Conservation (phyloP, 2,329 filamentous ascomycete species). For the Coniochaeta ligniaria region DNA sequence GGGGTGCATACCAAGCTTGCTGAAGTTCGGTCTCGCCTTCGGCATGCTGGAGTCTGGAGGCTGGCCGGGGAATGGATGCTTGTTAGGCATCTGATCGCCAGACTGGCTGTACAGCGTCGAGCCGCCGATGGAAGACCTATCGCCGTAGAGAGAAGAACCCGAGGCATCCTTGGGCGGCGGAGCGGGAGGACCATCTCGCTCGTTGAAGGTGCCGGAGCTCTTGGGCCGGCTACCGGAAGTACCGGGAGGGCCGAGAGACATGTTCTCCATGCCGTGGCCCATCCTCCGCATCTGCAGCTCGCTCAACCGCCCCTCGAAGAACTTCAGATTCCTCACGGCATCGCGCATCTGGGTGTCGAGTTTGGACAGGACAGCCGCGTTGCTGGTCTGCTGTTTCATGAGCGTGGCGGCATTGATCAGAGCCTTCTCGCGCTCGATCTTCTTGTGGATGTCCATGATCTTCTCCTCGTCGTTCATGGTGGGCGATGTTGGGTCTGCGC, state of each 20-base stretch:
- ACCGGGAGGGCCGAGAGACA: constrained; percentile 46
- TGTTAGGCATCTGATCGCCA: constrained; percentile 69
- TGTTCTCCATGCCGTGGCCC: constrained; percentile 57
- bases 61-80: constrained; percentile 70
- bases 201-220: constrained; percentile 37
- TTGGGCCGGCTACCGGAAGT: constrained; percentile 30
- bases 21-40: constrained; percentile 81
- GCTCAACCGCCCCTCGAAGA: constrained; percentile 86
- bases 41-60: constrained; percentile 61
- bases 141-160: constrained; percentile 23
- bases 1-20: constrained; percentile 69
- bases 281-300: constrained; percentile 80
- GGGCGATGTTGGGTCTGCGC: constrained; percentile 6
- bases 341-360: constrained; percentile 93
- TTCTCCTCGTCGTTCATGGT: constrained; percentile 57
- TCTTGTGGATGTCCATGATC: constrained; percentile 78
- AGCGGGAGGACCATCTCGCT: constrained; percentile 42
- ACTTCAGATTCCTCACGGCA: constrained; percentile 85
- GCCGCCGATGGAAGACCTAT: constrained; percentile 56
- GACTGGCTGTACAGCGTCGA: constrained; percentile 44
- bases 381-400: constrained; percentile 94
- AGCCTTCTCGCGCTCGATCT: constrained; percentile 96
- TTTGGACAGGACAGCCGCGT: constrained; percentile 81
- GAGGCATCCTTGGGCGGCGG: constrained; percentile 69
- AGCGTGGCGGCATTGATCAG: constrained; percentile 89